Evolutionary conservation across 768 basidiomycete species (phyloP), one percentile per base, ranked within the genome.

Genomic region (Omphalotus guepiniiformis): DNA sequence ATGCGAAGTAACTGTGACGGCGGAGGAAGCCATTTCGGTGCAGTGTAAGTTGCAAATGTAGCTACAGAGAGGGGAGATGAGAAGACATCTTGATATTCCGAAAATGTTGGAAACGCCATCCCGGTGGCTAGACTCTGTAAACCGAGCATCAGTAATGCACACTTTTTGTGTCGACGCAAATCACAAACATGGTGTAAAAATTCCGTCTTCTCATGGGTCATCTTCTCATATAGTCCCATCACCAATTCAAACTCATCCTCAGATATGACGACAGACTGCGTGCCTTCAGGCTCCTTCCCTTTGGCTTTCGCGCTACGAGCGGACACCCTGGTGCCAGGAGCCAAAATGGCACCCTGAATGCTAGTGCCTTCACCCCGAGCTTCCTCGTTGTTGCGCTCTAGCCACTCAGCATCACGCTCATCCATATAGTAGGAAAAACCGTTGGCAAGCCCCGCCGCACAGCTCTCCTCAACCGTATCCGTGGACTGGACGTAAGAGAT

Each of bases 231-330:
- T 40, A 97, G 63, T 21, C 90, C 90, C 92, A 97, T 95, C 49
- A 94, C 81, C 53, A 93, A 74, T 64, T 99, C 96, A 53, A 98
- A 95, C 57, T 93, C 86, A 56, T 95, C 91, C 59, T 96, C 93
- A 3, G 81, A 74, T 48, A 98, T 85, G 43, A 74, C 67, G 16
- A 84, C 57, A 11, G 81, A 76, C 48, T 78, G 79, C 2, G 68
- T 65, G n/a, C n/a, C n/a, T 42, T 94, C 90, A 1, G 86, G 85
- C 46, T 88, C 89, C 63, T 90, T 93, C 47, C 87, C 89, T 57
- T 87, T 93, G 9, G 82, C 81, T 65, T 91, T 92, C 22, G 83
- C 77, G 57, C 83, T 87, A 2, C 73, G 74, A 27, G 78, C 71
- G 13, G 84, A 81, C 3, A 82, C 76, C 0, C 82, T 77, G 3